Base-by-base conservation (phyloP, 768 basidiomycete species). In the Kwoniella shandongensis region DNA sequence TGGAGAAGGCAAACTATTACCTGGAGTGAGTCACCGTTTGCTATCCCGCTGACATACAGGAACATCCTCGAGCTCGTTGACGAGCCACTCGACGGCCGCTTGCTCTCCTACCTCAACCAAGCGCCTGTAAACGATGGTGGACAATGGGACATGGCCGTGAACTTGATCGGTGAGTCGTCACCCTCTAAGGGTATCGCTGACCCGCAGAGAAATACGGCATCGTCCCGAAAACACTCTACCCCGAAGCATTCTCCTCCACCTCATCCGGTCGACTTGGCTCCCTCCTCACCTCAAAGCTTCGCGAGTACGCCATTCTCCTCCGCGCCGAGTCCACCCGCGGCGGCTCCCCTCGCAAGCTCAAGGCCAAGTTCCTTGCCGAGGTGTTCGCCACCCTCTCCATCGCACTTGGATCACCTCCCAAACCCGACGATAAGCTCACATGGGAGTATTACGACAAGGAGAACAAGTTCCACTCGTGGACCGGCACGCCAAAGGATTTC, bases 61-160 rank as follows among this genome's bases (percentile, higher is more conserved):
- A 81, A 87, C 38, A 83, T 87, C 45, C 88, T 97, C 65, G 81
- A 94, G 76, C 82, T 88, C 52, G 85, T 86, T 0, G 85, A 89
- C 62, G 81, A 85, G 38, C 86, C 89, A 0, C 78, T 93, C 48
- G 89, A 94, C 51, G 86, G 89, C 69, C 84, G 93, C 7, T 81
- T 92, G n/a, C 80, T 96, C 51, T 83, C 80, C 49, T 86, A 86
- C 79, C 83, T 97, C 44, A 82, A 88, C 8, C 70, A 77, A 6
- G 87, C 87, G 58, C 88, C 89, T 41, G 85, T 94, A 72, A 86
- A 84, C 66, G 92, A 96, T 71, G 91, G 91, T 47, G 93, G 92
- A 7, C 92, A 94, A 75, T 93, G 88, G 87, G 93, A 97, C 70
- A 97, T 94, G 91, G 85, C 81, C 4, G 82, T 84, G 44, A 86